These are phyloP conservation scores for Fraxinus ornus DNA, from an alignment of 305 asterid genomes.

Conservation along the genomic window DNA sequence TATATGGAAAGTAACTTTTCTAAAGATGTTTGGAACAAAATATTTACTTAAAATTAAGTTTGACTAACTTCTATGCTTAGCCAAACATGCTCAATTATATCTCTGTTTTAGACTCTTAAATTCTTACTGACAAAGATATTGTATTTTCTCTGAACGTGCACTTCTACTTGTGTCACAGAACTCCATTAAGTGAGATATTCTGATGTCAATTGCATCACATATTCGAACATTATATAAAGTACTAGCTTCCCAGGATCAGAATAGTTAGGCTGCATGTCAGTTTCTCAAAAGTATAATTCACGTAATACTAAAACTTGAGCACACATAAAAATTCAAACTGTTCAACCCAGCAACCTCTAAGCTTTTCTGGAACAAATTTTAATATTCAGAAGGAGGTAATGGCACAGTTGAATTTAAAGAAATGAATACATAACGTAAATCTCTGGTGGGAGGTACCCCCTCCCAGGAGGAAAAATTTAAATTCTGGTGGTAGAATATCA, in stretches of 20 bases:
- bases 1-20: background rate
- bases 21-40: background rate
- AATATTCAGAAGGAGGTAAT: background rate
- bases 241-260: background rate
- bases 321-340: background rate
- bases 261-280: background rate
- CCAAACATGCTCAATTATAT: background rate
- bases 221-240: background rate
- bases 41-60: background rate
- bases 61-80: background rate
- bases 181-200: background rate
- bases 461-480: background rate
- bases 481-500: slow-evolving; percentile 3
- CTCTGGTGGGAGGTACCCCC: background rate
- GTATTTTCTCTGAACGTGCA: background rate
- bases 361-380: background rate
- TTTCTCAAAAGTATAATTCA: background rate
- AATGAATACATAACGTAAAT: slow-evolving; percentile 5
- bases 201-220: background rate
- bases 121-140: background rate
- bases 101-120: background rate
- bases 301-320: background rate
- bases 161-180: background rate
- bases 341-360: slow-evolving; percentile 3
- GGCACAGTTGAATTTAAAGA: background rate